Base-by-base conservation (phyloP, 768 basidiomycete genomes). In the Asterophora lycoperdoides region DNA sequence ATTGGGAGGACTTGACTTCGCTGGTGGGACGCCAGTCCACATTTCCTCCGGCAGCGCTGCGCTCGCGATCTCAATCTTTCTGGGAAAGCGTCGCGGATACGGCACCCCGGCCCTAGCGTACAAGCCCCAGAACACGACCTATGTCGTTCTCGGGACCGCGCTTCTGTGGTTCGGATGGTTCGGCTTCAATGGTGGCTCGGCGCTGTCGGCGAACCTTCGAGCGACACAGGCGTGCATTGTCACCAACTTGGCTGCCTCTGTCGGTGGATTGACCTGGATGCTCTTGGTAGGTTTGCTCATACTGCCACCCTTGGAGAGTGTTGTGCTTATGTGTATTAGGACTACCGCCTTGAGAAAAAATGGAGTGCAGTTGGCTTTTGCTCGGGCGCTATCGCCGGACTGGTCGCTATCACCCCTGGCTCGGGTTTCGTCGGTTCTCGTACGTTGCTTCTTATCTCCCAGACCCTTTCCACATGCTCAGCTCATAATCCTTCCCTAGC, bases 91-190 rank as follows among this genome's bases (percentile, higher is more conserved):
- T 44, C 75, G 86, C 28, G 94, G 93, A 1, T 97, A 91, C 54
- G 94, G 93, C 13, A 95, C 93, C 2, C 86, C 89, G 58, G 77
- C 85, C 19, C 79, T 96, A 11, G 87, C 90, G 1, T 98, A 94
- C 78, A 94, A 77, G 67, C 93, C 95, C 1, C 89, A 94, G 63
- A 96, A 95, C 65, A 89, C 91, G 14, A 85, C 86, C 19, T 93
- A 93, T 61, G 91, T 97, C 52, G 75, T 96, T 37, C 73, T 96
- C n/a, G 95, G 95, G 8, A 98, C 95, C 0, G 80, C 86, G 2
- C 78, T 95, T 63, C 88, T 97, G 44, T 96, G 93, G 92, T 90
- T 92, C 49, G 89, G 89, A 4, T 97, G 94, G 94, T 91, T 95
- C 52, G 91, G 90, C 1, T 93, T 93, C 77, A 93, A 93, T 66